Conservation (phyloP, 805 yeast species). For the Candida orba region DNA sequence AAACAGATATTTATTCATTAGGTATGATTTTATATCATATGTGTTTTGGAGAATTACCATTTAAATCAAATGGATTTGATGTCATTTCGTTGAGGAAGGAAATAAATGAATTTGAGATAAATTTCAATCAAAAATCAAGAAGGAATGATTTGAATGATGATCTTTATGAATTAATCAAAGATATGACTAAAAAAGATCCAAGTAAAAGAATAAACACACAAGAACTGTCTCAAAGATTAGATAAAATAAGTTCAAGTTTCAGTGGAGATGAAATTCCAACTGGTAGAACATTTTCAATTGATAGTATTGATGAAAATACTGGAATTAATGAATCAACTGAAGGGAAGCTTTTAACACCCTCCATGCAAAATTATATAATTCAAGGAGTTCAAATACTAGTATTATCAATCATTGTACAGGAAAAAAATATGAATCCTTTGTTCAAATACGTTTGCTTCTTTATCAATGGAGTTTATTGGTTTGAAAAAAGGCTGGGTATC, state of each 20-base stretch:
- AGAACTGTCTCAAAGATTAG: slow-evolving; percentile 29
- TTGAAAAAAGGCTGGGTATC: neutral
- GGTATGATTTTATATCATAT: slow-evolving; percentile 78
- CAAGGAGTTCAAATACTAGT: neutral
- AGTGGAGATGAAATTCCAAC: neutral
- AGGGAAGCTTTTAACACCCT: no score
- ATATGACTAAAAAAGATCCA: slow-evolving; percentile 31
- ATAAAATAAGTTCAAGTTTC: slow-evolving; percentile 5
- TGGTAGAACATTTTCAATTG: neutral
- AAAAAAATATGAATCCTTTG: neutral
- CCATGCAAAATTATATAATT: no score
- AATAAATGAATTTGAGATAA: slow-evolving; percentile 2
- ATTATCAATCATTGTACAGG: neutral
- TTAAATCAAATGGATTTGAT: slow-evolving; percentile 20
- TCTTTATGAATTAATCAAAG: slow-evolving; percentile 32
- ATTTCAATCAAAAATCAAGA: neutral
- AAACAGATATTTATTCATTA: slow-evolving; percentile 74
- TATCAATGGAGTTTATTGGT: slow-evolving; percentile 1
- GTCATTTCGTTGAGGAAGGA: slow-evolving; percentile 21
- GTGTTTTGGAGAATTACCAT: slow-evolving; percentile 69
- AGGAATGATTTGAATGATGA: slow-evolving; percentile 16
- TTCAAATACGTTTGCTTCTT: slow-evolving; percentile 1
- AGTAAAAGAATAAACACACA: slow-evolving; percentile 36
- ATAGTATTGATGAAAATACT: no score
- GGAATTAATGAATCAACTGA: no score